Evolutionary conservation across 2,329 filamentous ascomycete genomes (phyloP).

Genomic region (Epichloe gansuensis): DNA sequence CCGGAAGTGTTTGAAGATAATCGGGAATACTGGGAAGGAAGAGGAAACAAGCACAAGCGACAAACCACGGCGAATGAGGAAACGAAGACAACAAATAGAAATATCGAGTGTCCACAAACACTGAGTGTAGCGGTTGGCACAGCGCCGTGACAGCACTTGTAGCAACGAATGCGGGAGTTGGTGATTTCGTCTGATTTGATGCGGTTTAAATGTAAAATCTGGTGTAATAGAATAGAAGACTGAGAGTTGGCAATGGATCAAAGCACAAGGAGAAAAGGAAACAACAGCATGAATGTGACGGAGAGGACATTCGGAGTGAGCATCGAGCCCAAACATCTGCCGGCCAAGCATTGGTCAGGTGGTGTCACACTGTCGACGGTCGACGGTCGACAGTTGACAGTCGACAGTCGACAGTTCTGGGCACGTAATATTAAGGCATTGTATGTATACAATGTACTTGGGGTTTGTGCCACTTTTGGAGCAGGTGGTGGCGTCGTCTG

Average conservation of each 20-base stretch:
- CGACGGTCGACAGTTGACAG: background rate
- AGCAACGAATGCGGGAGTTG: background rate
- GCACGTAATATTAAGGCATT: background rate
- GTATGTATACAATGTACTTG: background rate
- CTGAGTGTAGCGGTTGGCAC: background rate
- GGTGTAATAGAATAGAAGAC: background rate
- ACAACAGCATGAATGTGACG: background rate
- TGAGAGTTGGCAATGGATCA: background rate
- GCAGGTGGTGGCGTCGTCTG: background rate
- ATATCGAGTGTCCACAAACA: background rate
- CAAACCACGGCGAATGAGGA: background rate
- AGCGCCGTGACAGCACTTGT: background rate
- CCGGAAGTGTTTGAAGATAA: background rate
- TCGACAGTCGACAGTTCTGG: background rate
- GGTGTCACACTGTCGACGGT: slow-evolving; percentile 4
- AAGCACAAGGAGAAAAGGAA: background rate
- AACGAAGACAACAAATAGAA: background rate
- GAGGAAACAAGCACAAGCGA: background rate
- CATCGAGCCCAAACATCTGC: slow-evolving; percentile 2
- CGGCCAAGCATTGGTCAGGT: slow-evolving; percentile 2
- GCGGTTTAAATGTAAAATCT: background rate
- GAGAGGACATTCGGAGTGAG: background rate
- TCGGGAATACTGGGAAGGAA: background rate
- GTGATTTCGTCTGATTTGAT: background rate
- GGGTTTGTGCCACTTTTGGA: background rate